Base-by-base conservation (phyloP, 192 early-diverging fungal genomes). In the Fimicolochytrium jonesii region DNA sequence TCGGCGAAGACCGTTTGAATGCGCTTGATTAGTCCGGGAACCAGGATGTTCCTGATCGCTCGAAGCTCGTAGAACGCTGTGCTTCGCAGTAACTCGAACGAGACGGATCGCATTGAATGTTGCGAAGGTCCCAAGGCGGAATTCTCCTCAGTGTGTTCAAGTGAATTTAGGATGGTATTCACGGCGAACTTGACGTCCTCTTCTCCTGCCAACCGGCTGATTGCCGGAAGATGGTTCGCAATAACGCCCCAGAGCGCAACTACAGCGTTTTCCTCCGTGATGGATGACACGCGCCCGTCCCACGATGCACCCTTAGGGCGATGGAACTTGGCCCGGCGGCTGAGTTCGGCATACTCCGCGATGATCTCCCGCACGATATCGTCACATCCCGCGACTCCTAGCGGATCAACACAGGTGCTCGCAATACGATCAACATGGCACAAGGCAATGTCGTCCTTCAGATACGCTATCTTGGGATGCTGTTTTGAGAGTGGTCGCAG, bases 351-450 rank as follows among this genome's bases (percentile, higher is more conserved):
- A n/a, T n/a, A n/a, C n/a, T n/a, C n/a, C n/a, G n/a, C n/a, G 15
- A 68, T 10, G 31, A 61, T 37, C 32, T 15, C 33, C 18, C 4
- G 11, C 31, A 60, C 53, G 31, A 71, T 58, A 10, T 48, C 26
- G 4, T 10, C 22, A 44, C 61, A 64, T 20, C 29, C 63, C 9
- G 42, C 15, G 28, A 56, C 58, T 23, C 36, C 6, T 6, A 20
- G 11, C 31, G 63, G 69, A 55, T 71, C 69, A 25, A 66, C 43
- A 0, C 35, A 52, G 31, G 56, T 45, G 60, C 56, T 66, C 18
- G 69, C 69, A 9, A 66, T 33, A 13, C 55, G 55, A 33, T 65
- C 69, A 20, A 71, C 28, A 35, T 71, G 63, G 39, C 32, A 64
- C 9, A 71, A 43, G 15, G 45, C 55, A 23, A 71, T 53, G 34